phyloP scores from a whole-genome alignment of 176 grass and related monocot genomes.

The Otatea glauca region DNA sequence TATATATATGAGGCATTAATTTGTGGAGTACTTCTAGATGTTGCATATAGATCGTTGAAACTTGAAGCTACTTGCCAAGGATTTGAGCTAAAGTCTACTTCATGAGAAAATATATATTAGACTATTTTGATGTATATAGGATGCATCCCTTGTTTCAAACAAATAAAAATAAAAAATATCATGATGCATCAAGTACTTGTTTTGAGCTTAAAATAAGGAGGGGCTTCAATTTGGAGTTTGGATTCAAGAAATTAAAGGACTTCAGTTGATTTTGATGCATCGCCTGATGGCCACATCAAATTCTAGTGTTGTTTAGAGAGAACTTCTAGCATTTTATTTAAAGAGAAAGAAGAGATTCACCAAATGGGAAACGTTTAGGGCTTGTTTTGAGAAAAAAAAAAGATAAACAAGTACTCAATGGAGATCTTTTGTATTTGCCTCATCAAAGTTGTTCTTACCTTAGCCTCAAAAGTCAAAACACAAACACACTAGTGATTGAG shows the following conservation, averaged over 20 bases:
- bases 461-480: background rate
- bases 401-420: too few relatives aligned
- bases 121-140: too few relatives aligned
- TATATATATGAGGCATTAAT: background rate
- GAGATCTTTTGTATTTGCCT: too few relatives aligned
- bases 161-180: background rate
- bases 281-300: background rate
- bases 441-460: background rate
- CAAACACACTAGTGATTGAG: background rate
- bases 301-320: background rate
- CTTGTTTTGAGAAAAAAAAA: too few relatives aligned
- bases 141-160: background rate
- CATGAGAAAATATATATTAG: background rate
- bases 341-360: background rate
- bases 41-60: too few relatives aligned
- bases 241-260: background rate
- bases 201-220: background rate
- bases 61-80: background rate
- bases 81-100: background rate
- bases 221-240: background rate
- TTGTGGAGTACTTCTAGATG: background rate
- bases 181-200: conserved; percentile 5
- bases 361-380: background rate
- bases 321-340: background rate
- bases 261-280: background rate